Conservation (phyloP, 2,329 filamentous ascomycete genomes). For the Hirsutella thompsonii region DNA sequence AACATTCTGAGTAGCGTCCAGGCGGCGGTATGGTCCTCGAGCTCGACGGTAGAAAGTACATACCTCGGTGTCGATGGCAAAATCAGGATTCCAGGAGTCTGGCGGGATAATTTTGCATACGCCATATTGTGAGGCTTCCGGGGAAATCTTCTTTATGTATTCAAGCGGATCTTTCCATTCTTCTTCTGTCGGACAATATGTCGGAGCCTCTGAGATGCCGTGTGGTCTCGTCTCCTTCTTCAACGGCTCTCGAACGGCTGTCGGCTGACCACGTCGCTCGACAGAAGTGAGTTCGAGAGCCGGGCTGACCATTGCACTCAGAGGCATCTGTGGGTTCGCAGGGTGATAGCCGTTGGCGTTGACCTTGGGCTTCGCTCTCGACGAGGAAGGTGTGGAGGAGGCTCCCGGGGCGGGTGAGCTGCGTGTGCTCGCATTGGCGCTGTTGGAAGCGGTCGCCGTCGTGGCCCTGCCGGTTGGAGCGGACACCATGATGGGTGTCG, state of each 20-base stretch:
- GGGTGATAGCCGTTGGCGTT: slow-evolving; percentile 41
- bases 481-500: slow-evolving; percentile 22
- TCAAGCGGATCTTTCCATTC: slow-evolving; percentile 91
- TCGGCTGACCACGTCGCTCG: slow-evolving; percentile 77
- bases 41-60: slow-evolving; percentile 7
- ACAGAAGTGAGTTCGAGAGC: slow-evolving; percentile 80
- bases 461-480: slow-evolving; percentile 23
- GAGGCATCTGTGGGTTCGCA: slow-evolving; percentile 33
- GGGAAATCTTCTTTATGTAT: slow-evolving; percentile 83
- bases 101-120: slow-evolving; percentile 95
- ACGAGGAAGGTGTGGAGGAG: slow-evolving; percentile 18
- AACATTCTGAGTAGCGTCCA: neutral
- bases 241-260: slow-evolving; percentile 59
- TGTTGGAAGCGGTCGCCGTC: slow-evolving; percentile 22
- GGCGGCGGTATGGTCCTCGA: no score
- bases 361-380: slow-evolving; percentile 39
- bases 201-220: slow-evolving; percentile 78
- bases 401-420: slow-evolving; percentile 34
- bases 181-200: slow-evolving; percentile 78
- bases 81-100: slow-evolving; percentile 84
- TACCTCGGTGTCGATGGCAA: slow-evolving; percentile 95
- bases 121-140: slow-evolving; percentile 77
- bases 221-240: slow-evolving; percentile 71
- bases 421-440: slow-evolving; percentile 36
- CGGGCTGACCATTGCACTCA: slow-evolving; percentile 42